Conservation (phyloP, 345 rosid genomes). For the Pugionium dolabratum region DNA sequence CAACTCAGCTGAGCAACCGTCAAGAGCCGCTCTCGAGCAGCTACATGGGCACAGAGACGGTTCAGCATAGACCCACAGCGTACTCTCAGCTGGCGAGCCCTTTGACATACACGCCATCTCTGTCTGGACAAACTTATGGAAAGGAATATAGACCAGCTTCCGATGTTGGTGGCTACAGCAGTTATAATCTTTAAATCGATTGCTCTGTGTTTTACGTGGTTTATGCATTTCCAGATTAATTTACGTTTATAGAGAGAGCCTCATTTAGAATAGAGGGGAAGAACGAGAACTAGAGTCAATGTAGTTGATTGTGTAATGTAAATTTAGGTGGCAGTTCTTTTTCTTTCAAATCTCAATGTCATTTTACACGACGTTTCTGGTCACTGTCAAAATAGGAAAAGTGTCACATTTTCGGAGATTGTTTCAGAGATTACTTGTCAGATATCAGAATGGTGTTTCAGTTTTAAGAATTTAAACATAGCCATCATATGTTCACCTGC, state of each 20-base stretch:
- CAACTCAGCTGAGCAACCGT: conserved; percentile 37
- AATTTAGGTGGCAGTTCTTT: conserved; percentile 23
- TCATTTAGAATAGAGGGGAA: conserved; percentile 19
- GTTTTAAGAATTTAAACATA: not conserved
- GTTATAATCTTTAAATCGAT: conserved; percentile 27
- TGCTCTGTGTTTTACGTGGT: conserved; percentile 12
- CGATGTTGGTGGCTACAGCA: conserved; percentile 39
- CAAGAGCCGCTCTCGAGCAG: conserved; percentile 33
- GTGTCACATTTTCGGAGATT: not conserved
- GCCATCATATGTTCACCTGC: no score
- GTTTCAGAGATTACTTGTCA: no score
- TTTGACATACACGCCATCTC: conserved; percentile 24
- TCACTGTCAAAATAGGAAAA: conserved; percentile 8
- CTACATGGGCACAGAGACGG: conserved; percentile 35
- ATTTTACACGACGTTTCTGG: conserved; percentile 20
- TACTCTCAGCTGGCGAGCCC: conserved; percentile 36
- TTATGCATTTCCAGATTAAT: conserved; percentile 5
- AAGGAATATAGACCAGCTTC: conserved; percentile 41
- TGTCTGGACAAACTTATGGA: conserved; percentile 36
- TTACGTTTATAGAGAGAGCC: conserved; percentile 19
- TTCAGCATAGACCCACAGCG: conserved; percentile 33
- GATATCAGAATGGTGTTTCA: not conserved
- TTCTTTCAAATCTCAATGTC: not conserved
- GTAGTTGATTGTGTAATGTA: conserved; percentile 37
- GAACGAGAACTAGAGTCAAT: conserved; percentile 16